These are phyloP conservation scores for Botryotinia narcissicola DNA, from an alignment of 2,329 filamentous ascomycete genomes.

Conservation along the genomic window DNA sequence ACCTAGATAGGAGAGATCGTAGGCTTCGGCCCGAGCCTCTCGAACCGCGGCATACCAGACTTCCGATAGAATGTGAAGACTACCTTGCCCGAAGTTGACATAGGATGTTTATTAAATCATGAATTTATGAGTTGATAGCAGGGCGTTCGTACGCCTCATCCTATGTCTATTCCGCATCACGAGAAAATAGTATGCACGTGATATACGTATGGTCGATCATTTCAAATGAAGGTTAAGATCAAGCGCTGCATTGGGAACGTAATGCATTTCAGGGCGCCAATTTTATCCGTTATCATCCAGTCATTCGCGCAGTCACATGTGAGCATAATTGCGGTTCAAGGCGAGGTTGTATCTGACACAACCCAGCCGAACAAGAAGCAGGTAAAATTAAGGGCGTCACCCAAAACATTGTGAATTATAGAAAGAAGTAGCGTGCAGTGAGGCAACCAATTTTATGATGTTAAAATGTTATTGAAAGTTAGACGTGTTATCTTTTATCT, in stretches of 20 bases:
- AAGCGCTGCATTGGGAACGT: neutral
- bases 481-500: neutral
- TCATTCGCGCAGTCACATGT: neutral
- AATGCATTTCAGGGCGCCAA: neutral
- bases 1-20: neutral
- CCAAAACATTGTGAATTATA: neutral
- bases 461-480: neutral
- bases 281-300: too few species aligned
- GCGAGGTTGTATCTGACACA: neutral
- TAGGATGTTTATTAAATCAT: neutral
- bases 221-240: neutral
- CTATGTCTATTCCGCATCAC: neutral
- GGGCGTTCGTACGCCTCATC: neutral
- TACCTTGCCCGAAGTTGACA: neutral
- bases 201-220: neutral
- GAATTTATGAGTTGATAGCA: neutral
- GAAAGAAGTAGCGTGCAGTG: neutral
- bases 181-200: neutral
- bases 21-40: neutral
- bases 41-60: too few species aligned
- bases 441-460: constrained; percentile 9
- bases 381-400: neutral
- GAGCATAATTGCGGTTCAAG: neutral
- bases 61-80: neutral
- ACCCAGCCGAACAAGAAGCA: neutral